Evolutionary conservation across 2,329 filamentous ascomycete genomes (phyloP).

Genomic region (Colletotrichum plurivorum): DNA sequence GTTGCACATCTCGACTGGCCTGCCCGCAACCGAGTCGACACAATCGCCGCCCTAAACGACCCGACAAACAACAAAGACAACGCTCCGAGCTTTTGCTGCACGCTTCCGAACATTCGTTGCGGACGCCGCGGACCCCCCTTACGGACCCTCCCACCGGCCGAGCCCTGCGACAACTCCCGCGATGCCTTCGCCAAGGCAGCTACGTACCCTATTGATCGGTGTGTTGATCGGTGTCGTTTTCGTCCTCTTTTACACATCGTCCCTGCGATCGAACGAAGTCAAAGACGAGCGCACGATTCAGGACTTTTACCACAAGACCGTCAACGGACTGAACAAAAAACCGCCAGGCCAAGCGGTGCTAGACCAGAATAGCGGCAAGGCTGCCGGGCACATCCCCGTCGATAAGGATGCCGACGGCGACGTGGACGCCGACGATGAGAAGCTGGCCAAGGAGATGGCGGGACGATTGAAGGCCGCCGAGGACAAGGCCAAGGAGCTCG

Average conservation of each 20-base stretch:
- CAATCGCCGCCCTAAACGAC: constrained; percentile 1
- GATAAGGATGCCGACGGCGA: constrained; percentile 70
- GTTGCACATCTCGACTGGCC: constrained; percentile 18
- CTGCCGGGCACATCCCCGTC: constrained; percentile 56
- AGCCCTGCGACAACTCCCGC: constrained; percentile 28
- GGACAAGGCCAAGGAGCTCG: constrained; percentile 76
- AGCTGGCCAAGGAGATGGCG: constrained; percentile 67
- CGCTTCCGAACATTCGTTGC: not conserved
- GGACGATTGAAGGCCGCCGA: constrained; percentile 78
- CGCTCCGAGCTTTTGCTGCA: not conserved
- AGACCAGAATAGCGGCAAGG: constrained; percentile 55
- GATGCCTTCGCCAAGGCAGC: constrained; percentile 80
- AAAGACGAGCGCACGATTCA: constrained; percentile 60
- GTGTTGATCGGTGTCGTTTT: constrained; percentile 76
- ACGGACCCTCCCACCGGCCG: not conserved
- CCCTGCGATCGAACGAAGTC: constrained; percentile 64
- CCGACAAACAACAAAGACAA: not conserved
- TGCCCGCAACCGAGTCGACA: not conserved
- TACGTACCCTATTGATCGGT: constrained; percentile 76
- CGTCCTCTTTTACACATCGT: constrained; percentile 80
- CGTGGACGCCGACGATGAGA: constrained; percentile 69
- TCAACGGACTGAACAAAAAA: constrained; percentile 60
- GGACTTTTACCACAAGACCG: constrained; percentile 74
- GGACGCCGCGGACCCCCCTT: not conserved
- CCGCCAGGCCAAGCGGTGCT: constrained; percentile 55